Evolutionary conservation across 2,329 filamentous ascomycete species (phyloP), one percentile per base, ranked within the genome.

Genomic region (Microdochium trichocladiopsis): DNA sequence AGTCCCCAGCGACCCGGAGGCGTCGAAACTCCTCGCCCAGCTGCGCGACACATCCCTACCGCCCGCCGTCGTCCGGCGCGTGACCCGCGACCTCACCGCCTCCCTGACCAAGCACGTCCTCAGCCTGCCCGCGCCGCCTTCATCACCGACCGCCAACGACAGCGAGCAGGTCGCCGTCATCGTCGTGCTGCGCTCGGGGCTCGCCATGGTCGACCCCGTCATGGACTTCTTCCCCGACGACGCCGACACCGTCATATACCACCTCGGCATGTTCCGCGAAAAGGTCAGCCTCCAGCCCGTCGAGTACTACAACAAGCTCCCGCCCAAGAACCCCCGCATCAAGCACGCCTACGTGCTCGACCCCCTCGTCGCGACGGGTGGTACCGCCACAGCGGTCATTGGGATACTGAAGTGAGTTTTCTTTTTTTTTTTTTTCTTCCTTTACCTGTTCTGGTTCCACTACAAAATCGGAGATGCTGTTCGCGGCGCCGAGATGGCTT

Each of bases 291-390:
- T 96, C 52, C 84, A 90, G 63, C 90, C 92, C 2, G 92, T 96
- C 53, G 92, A 96, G 72, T 96, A 96, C 80, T 96, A 96, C 80
- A 96, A 96, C 77, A 96, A 96, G 71, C 84, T 96, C 21, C 91
- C 91, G 33, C 86, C 89, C 71, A 87, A 90, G 71, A 66, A 76
- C 37, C 64, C 75, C 61, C 52, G 65, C 49, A 56, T 66, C 49
- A 58, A 69, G 25, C 55, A 63, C 47, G 59, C 66, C 37, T 66
- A 70, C 31, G 75, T 96, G 51, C 81, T 96, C 48, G 93, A 97
- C 66, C 94, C 93, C 3, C 83, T 97, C 60, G 95, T 97, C 64
- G 94, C 93, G 1, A 97, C 94, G 0, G 93, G 93, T 36, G 90
- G 90, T 1, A 97, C 93, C 2, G 89, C 89, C 53, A 86, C 84